These are phyloP conservation scores for Apiospora kogelbergensis DNA, from an alignment of 2,329 filamentous ascomycete species.

Conservation along the genomic window DNA sequence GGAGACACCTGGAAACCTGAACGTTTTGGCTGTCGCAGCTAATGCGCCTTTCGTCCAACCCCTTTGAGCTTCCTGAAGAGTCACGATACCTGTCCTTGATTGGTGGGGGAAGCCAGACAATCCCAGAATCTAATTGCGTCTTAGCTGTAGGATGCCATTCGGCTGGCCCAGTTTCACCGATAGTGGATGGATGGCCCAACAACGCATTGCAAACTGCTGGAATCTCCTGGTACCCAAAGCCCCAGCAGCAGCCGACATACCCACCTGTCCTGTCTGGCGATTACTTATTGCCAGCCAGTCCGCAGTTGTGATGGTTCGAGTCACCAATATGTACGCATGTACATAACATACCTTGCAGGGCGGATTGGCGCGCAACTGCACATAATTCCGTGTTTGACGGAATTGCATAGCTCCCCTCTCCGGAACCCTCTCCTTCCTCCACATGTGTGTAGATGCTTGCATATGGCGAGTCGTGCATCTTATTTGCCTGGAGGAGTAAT, in stretches of 20 bases:
- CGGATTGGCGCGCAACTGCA: background rate
- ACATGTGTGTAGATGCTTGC: constrained; percentile 5
- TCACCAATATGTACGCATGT: background rate
- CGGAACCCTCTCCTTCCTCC: background rate
- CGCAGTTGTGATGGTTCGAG: background rate
- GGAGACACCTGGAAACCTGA: background rate
- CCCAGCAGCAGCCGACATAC: background rate
- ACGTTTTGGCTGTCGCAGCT: constrained; percentile 5
- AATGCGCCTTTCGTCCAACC: constrained; percentile 1
- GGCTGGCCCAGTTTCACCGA: constrained; percentile 13
- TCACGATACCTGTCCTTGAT: background rate
- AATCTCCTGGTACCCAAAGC: background rate
- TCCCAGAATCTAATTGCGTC: background rate
- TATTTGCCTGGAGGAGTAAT: background rate
- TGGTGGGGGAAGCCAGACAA: background rate
- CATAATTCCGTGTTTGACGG: background rate
- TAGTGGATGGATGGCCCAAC: constrained; percentile 13
- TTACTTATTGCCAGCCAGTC: too few relatives aligned
- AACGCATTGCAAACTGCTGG: background rate
- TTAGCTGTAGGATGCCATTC: constrained; percentile 13
- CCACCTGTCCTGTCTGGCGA: background rate
- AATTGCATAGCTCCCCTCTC: background rate
- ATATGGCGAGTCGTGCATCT: constrained; percentile 1
- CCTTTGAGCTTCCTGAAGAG: constrained; percentile 5
- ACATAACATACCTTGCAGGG: background rate